Evolutionary conservation across 106 monocot species (phyloP), one percentile per base, ranked within the genome.

Genomic region (Dendrobium chrysotoxum): DNA sequence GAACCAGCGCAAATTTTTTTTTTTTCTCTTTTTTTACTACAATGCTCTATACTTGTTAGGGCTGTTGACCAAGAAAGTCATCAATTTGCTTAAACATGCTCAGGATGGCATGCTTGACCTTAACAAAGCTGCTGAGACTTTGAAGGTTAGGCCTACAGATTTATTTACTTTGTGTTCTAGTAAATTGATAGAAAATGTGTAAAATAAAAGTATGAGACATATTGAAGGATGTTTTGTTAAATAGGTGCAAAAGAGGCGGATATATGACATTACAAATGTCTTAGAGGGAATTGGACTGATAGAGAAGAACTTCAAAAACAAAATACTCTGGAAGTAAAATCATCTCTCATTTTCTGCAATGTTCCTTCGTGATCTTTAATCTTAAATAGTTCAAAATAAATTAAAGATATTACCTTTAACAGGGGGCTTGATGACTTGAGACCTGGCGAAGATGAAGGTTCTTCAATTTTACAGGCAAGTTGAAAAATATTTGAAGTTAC

Each of bases 251-350:
- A 98, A 95, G 79, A 89, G 97, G 78, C 84, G 97, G 28, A 91
- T 98, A 77, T 98, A 94, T 91, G 97, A 98, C 76, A 94, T 98
- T 13, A 98, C 95, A 45, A 95, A 94, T 89, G 94, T 98, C 76
- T 81, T 98, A 55, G 97, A 95, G 88, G 97, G 97, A 83, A 91
- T 95, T 78, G 97, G 97, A 46, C 80, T 98, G 35, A 92, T 92
- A 41, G 95, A 98, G 82, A 98, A 98, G 88, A 92, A 82, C 80
- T 83, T 85, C 4, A 98, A 92, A 84, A 98, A 95, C 81, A 90
- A 85, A 82, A 92, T 95, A 72, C 88, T 78, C 73, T 98, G 97
- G 97, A 98, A 89, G 97, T 98, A 90, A 85, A 80, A 5, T 10
- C 18, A 82, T 81, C 70, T 71, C 47, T 65, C 57, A 17, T 26